Percentiles rank a stretch among this genome's conserved stretches.
These are phyloP conservation scores for Phialophora expanda DNA, from an alignment of 2,329 filamentous ascomycete genomes.

Conservation along the genomic window DNA sequence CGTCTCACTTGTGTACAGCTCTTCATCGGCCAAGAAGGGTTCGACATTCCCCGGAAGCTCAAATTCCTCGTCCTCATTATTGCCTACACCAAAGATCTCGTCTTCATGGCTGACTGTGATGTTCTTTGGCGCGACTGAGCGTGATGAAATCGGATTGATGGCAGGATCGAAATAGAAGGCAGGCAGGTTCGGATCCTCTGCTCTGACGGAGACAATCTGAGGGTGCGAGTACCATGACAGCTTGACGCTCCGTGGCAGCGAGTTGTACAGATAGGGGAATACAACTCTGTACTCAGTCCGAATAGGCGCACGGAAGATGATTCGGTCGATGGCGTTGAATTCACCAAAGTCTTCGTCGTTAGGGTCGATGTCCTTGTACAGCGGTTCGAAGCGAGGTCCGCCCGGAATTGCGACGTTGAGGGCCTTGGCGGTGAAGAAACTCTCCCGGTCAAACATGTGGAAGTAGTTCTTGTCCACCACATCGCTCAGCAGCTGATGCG, in stretches of 20 bases:
- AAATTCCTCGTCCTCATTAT: conserved; percentile 83
- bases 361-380: conserved; percentile 98
- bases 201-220: conserved; percentile 86
- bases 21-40: conserved; percentile 88
- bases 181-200: conserved; percentile 85
- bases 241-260: conserved; percentile 89
- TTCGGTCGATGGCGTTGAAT: conserved; percentile 98
- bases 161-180: conserved; percentile 98
- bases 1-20: conserved; percentile 86
- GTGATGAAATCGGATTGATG: conserved; percentile 96
- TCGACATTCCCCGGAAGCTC: conserved; percentile 78
- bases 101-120: conserved; percentile 92
- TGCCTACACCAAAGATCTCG: conserved; percentile 83
- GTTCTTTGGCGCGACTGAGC: conserved; percentile 92
- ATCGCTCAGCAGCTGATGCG: conserved; percentile 87
- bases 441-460: conserved; percentile 93
- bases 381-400: conserved; percentile 91
- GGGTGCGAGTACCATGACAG: conserved; percentile 93
- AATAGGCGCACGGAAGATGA: conserved; percentile 95
- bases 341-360: conserved; percentile 99
- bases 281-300: conserved; percentile 95
- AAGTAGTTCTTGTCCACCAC: conserved; percentile 97
- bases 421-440: conserved; percentile 94
- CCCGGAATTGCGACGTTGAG: conserved; percentile 97
- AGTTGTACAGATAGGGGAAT: conserved; percentile 95